Evolutionary conservation across 768 basidiomycete genomes (phyloP).

Genomic region (Rhodotorula babjevae): DNA sequence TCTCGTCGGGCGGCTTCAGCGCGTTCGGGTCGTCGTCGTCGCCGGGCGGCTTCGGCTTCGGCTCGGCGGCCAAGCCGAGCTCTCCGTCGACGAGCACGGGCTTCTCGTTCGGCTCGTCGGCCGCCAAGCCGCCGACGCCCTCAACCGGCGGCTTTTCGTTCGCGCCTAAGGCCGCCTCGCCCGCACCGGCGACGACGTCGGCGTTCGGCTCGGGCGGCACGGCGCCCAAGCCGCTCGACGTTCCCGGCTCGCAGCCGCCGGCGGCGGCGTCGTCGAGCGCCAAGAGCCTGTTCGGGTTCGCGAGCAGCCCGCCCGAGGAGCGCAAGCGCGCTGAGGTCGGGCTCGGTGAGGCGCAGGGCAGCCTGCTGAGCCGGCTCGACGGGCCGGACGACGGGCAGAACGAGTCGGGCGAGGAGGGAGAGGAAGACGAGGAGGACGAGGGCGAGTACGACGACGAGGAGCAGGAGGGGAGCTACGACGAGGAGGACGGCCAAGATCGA

Average conservation of each 20-base stretch:
- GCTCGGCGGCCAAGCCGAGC: not conserved
- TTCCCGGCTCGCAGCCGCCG: not conserved
- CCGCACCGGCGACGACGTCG: not conserved
- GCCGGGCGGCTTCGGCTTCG: constrained; percentile 8
- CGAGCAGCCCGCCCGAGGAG: constrained; percentile 24
- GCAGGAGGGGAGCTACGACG: not conserved
- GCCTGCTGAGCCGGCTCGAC: constrained; percentile 11
- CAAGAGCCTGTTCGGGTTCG: constrained; percentile 35
- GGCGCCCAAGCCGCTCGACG: not conserved
- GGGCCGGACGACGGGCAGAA: not conserved
- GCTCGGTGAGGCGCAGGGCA: not conserved
- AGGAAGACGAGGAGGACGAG: not conserved
- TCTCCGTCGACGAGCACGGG: not conserved
- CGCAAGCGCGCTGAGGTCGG: not conserved
- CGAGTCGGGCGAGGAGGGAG: not conserved
- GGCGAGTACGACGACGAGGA: constrained; percentile 1
- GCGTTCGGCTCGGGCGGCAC: not conserved
- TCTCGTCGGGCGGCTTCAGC: constrained; percentile 10
- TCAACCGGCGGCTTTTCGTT: constrained; percentile 6
- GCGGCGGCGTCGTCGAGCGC: not conserved
- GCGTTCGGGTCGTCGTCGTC: not conserved
- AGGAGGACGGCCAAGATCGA: not conserved
- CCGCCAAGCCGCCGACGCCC: not conserved
- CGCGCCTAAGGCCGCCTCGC: not conserved
- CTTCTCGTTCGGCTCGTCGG: not conserved